phyloP scores from a whole-genome alignment of 164 flowering plant species.

The Hamamelis virginiana region DNA sequence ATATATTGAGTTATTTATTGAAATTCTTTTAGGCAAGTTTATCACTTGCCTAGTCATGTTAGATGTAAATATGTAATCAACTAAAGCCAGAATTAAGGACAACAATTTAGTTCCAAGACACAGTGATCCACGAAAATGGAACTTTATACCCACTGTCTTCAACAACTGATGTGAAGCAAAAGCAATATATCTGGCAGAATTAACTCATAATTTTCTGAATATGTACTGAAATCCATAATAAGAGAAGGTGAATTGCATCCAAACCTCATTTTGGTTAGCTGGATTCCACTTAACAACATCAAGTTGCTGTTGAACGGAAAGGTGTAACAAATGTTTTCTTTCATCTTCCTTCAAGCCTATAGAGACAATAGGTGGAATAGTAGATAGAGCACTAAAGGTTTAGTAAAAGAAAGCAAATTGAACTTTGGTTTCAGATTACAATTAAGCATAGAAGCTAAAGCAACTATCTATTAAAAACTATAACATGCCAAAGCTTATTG shows the following conservation, averaged over 20 bases:
- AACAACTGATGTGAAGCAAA: not conserved
- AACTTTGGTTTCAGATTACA: not conserved
- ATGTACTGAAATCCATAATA: not conserved
- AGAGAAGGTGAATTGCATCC: constrained; percentile 1
- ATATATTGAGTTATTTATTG: not conserved
- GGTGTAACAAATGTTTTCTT: constrained; percentile 64
- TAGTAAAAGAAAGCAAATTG: not conserved
- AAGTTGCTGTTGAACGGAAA: constrained; percentile 38
- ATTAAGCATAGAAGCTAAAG: not conserved
- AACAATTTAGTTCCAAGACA: no score
- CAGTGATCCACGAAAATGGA: no score
- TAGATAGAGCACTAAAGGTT: not conserved
- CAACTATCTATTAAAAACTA: not conserved
- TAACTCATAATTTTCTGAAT: not conserved
- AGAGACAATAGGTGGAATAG: not conserved
- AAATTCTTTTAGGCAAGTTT: no score
- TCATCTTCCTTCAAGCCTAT: constrained; percentile 57
- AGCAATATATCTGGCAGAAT: not conserved
- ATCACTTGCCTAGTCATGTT: no score
- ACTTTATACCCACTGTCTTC: no score
- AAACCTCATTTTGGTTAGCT: constrained; percentile 84
- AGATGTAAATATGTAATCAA: no score
- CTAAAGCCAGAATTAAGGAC: no score
- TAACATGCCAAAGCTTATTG: not conserved
- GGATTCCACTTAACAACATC: constrained; percentile 84